Base-by-base conservation (phyloP, 1,284 basidiomycete species). In the Trichosporon sp. region DNA sequence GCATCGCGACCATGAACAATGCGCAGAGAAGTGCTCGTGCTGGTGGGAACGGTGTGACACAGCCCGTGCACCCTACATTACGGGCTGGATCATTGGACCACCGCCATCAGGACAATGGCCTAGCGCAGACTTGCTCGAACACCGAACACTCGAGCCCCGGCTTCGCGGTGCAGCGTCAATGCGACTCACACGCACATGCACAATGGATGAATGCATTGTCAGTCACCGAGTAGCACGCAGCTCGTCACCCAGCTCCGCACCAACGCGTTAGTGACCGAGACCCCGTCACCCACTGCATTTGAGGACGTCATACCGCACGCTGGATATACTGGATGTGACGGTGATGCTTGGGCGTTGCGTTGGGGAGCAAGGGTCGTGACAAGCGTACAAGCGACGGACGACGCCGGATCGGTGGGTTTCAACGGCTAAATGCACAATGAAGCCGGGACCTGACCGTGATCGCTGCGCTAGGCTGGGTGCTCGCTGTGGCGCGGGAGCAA, bases 41-140 rank as follows among this genome's bases (percentile, higher is more conserved):
- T 26, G n/a, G 19, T 54, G 51, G 51, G 51, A 54, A 54, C 19
- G n/a, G 51, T 54, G 51, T 54, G 51, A 54, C 51, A 26, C 51
- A 54, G 51, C 51, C 51, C 51, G 51, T 54, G 51, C 43, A 46
- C 43, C 43, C 43, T 46, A 46, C 16, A 46, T 46, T 46, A 46
- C 43, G 16, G 43, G 16, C 43, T 46, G 43, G 43, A 46, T 46
- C 16, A 46, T 46, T 46, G 43, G 43, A 11, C 46, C 51, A 19
- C 51, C 10, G 2, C 5, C 7, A 54, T 54, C 51, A 54, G 51
- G 51, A 54, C 51, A 54, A 54, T 54, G 51, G 51, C 51, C 26
- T 54, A 54, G 51, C 51, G 8, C 51, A 21, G 4, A 10, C 51
- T 54, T 26, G 51, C n/a, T 54, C 51, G 51, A 54, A 54, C 51